phyloP scores from a whole-genome alignment of 2,329 filamentous ascomycete species.

The Colletotrichum sp. region DNA sequence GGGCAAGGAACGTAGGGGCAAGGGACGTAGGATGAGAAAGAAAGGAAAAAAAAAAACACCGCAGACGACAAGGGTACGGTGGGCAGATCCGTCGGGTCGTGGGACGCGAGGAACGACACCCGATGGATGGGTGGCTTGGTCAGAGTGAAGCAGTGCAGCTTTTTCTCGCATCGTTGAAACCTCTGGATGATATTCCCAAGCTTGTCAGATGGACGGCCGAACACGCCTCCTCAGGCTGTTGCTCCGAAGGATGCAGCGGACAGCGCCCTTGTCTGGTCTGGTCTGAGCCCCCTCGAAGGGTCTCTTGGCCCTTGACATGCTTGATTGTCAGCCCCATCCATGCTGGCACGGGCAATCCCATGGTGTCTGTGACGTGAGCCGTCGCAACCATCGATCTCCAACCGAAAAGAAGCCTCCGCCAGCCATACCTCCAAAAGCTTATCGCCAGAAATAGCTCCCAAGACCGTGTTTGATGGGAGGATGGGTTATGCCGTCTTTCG shows the following conservation, averaged over 20 bases:
- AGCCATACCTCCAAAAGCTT: conserved; percentile 13
- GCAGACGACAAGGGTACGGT: neutral
- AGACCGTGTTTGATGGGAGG: neutral
- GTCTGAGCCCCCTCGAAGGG: neutral
- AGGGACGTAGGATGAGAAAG: neutral
- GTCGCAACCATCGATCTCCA: conserved; percentile 19
- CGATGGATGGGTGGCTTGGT: neutral
- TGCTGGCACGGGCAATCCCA: conserved; percentile 12
- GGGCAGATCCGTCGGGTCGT: conserved; percentile 1
- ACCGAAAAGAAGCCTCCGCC: conserved; percentile 1
- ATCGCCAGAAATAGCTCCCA: conserved; percentile 12
- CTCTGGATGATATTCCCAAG: neutral
- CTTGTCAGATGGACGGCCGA: neutral
- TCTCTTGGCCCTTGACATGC: neutral
- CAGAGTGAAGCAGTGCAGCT: neutral
- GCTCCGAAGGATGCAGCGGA: conserved; percentile 6
- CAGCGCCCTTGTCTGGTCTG: neutral
- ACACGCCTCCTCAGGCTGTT: conserved; percentile 1
- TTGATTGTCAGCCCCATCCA: conserved; percentile 2
- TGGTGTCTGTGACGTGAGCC: conserved; percentile 18
- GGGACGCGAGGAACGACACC: neutral
- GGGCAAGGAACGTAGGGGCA: neutral
- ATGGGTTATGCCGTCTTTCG: neutral
- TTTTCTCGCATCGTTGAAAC: neutral
- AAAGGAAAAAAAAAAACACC: neutral